Conservation (phyloP, 1,284 basidiomycete genomes). For the Sporisorium sorghi region DNA sequence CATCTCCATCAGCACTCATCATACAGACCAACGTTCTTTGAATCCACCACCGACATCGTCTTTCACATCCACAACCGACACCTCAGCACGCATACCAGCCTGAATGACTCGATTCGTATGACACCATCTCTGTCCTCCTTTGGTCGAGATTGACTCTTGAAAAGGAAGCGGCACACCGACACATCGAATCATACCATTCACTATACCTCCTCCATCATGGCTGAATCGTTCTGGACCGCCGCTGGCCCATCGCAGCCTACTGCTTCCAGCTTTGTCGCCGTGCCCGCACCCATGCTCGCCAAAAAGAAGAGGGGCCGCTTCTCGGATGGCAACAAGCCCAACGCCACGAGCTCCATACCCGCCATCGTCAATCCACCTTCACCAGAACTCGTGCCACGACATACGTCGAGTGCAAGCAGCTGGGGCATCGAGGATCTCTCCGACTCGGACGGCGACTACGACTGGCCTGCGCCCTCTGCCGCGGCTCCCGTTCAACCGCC, state of each 20-base stretch:
- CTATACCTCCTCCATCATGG: no score
- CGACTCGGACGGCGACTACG: slow-evolving; percentile 50
- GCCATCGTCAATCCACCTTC: slow-evolving; percentile 44
- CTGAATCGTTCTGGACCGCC: slow-evolving; percentile 31
- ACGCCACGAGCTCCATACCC: slow-evolving; percentile 19
- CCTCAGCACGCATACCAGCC: neutral
- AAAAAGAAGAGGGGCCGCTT: slow-evolving; percentile 46
- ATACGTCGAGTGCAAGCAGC: slow-evolving; percentile 46
- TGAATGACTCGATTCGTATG: slow-evolving; percentile 7
- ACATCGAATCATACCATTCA: no score
- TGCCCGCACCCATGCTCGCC: slow-evolving; percentile 4
- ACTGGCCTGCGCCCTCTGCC: slow-evolving; percentile 20
- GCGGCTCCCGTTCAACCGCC: neutral
- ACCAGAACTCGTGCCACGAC: slow-evolving; percentile 37
- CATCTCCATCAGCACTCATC: neutral
- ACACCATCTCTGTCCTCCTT: neutral
- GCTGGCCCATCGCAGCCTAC: slow-evolving; percentile 36
- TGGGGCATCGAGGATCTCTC: slow-evolving; percentile 51
- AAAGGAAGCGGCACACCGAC: neutral
- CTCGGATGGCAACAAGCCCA: slow-evolving; percentile 16
- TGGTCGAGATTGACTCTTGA: neutral
- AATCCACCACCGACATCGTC: no score
- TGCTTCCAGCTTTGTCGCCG: slow-evolving; percentile 24
- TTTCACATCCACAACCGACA: neutral
- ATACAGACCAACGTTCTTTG: no score